Evolutionary conservation across 1,139 yeast genomes (phyloP).

Genomic region (Lodderomyces oxycetoniae): DNA sequence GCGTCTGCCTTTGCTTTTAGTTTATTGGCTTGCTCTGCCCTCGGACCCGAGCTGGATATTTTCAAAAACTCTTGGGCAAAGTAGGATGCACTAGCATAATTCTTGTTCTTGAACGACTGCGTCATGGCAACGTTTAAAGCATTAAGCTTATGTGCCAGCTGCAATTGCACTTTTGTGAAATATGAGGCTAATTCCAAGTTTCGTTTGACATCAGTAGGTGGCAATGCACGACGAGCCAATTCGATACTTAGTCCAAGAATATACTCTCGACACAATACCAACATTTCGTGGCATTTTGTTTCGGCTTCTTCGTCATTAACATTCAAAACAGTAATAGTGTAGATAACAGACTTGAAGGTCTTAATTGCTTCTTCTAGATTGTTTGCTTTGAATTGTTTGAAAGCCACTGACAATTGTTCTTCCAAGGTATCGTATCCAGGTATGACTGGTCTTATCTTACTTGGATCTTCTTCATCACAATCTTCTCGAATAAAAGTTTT

Average conservation of each 20-base stretch:
- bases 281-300: slow-evolving; percentile 64
- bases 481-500: slow-evolving; percentile 64
- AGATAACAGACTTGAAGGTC: slow-evolving; percentile 73
- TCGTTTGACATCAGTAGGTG: slow-evolving; percentile 67
- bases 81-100: slow-evolving; percentile 81
- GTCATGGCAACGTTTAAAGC: slow-evolving; percentile 96
- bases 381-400: slow-evolving; percentile 76
- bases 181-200: slow-evolving; percentile 93
- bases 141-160: slow-evolving; percentile 76
- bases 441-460: slow-evolving; percentile 56
- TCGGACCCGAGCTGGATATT: slow-evolving; percentile 64
- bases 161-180: slow-evolving; percentile 81
- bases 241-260: slow-evolving; percentile 90
- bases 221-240: slow-evolving; percentile 76
- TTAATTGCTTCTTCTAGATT: slow-evolving; percentile 76
- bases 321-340: slow-evolving; percentile 66
- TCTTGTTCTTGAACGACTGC: slow-evolving; percentile 82
- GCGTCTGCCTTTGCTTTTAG: slow-evolving; percentile 77
- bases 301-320: slow-evolving; percentile 75
- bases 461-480: slow-evolving; percentile 54
- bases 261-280: slow-evolving; percentile 80
- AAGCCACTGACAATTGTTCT: slow-evolving; percentile 65
- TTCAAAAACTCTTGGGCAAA: slow-evolving; percentile 83
- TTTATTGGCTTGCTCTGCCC: slow-evolving; percentile 86
- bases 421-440: slow-evolving; percentile 75